Evolutionary conservation across 768 basidiomycete species (phyloP), one percentile per base, ranked within the genome.

Genomic region (Galerina marginata): DNA sequence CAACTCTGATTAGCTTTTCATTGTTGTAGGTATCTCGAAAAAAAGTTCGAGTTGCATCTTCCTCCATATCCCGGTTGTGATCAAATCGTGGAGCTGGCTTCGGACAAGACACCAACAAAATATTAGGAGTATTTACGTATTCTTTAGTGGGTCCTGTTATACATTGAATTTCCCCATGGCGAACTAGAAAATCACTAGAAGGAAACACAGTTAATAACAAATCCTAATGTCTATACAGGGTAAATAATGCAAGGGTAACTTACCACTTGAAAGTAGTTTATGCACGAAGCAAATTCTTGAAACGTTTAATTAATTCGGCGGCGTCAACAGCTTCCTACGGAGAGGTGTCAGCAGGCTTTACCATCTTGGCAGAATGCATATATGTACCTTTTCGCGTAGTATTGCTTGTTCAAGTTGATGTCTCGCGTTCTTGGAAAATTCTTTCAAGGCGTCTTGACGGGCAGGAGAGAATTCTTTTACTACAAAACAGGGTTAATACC

Each of bases 31-130:
- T 67, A 79, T 15, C 65, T 97, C 67, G 90, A 86, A 56, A 83
- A 90, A 65, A 92, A 87, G 69, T 93, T 83, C 69, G 72, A 86
- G 59, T 82, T 99, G 42, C 88, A 96, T 69, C 75, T 99, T 20
- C 95, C 95, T 0, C 73, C 80, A 39, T 98, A 98, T 74, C 87
- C 87, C 25, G 92, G 88, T 0, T 80, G 77, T 20, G 85, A 87
- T 16, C 96, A 96, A 74, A 90, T 97, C 46, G 92, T 97, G 11
- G 94, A 99, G 67, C 76, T 96, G n/a, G 51, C 65, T 9, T 62
- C 66, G 6, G 69, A 59, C 25, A 60, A 63, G 48, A 53, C 51
- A 29, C 51, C 51, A 2, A 37, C 51, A 26, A 53, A 53, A 26
- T 53, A 40, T 12, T 48, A 33, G 29, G 29, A 38, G 44, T 16